phyloP scores from a whole-genome alignment of 352 stramenopile species.

The Lagenidium giganteum region DNA sequence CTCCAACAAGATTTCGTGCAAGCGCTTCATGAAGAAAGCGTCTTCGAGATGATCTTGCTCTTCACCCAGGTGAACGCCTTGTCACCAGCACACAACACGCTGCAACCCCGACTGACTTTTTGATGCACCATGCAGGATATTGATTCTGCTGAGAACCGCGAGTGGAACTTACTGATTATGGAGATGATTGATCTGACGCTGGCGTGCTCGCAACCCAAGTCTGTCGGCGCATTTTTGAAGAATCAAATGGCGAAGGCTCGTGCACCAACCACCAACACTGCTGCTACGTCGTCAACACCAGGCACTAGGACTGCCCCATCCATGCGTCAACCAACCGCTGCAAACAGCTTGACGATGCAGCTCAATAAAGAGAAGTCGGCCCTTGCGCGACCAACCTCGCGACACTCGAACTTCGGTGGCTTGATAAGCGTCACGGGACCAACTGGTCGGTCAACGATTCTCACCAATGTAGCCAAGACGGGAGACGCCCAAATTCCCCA shows the following conservation, averaged over 20 bases:
- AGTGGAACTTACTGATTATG: slow-evolving; percentile 88
- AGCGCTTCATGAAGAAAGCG: slow-evolving; percentile 73
- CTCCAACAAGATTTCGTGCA: slow-evolving; percentile 80
- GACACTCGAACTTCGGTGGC: slow-evolving; percentile 87
- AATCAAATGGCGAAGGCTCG: slow-evolving; percentile 9
- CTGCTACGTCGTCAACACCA: not conserved
- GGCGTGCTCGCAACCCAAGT: slow-evolving; percentile 60
- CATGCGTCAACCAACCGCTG: no score
- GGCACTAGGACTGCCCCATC: no score
- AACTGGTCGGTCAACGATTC: slow-evolving; percentile 52
- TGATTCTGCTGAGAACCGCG: slow-evolving; percentile 72
- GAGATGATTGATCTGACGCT: slow-evolving; percentile 86
- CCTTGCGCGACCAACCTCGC: slow-evolving; percentile 26
- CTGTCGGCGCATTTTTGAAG: slow-evolving; percentile 55
- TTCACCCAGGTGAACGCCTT: slow-evolving; percentile 50
- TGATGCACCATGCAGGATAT: slow-evolving; percentile 55
- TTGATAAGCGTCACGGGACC: slow-evolving; percentile 74
- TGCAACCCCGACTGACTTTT: not conserved
- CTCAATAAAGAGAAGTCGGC: slow-evolving; percentile 49
- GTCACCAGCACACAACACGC: not conserved
- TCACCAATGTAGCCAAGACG: slow-evolving; percentile 75
- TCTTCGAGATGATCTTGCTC: slow-evolving; percentile 85
- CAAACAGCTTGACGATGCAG: slow-evolving; percentile 10
- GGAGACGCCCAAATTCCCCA: slow-evolving; percentile 68
- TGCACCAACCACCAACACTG: not conserved